These are phyloP conservation scores for Coprinellus aureogranulatus DNA, from an alignment of 768 basidiomycete genomes.

Conservation along the genomic window DNA sequence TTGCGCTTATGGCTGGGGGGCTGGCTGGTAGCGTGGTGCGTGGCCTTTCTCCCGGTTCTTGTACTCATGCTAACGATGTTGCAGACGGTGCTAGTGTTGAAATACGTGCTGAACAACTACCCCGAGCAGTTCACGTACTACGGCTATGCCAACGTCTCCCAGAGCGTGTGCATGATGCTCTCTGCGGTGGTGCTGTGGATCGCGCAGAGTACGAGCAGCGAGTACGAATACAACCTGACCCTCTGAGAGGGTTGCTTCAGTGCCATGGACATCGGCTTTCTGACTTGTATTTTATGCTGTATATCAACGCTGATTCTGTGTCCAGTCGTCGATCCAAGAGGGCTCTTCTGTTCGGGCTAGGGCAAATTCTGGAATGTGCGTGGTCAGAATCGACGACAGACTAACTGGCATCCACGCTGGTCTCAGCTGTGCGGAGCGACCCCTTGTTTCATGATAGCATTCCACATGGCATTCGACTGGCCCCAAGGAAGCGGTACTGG, in stretches of 20 bases:
- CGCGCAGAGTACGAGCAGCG: slow-evolving; percentile 78
- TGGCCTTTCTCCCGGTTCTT: slow-evolving; percentile 14
- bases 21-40: slow-evolving; percentile 94
- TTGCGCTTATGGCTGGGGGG: slow-evolving; percentile 96
- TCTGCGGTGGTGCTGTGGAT: slow-evolving; percentile 90
- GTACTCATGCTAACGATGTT: no score
- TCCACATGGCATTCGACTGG: no score
- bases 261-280: neutral
- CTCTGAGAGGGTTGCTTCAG: slow-evolving; percentile 50
- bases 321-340: no score
- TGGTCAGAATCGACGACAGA: no score
- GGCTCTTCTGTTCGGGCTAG: no score
- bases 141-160: slow-evolving; percentile 93
- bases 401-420: no score
- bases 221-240: slow-evolving; percentile 92
- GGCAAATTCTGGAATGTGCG: no score
- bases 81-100: slow-evolving; percentile 85
- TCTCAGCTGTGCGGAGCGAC: no score
- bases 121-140: slow-evolving; percentile 81
- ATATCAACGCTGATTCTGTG: no score
- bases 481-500: no score
- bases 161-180: slow-evolving; percentile 82
- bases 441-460: no score
- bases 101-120: slow-evolving; percentile 78
- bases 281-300: neutral